Conservation (phyloP, 2,329 filamentous ascomycete genomes). For the Aulographum hederae region DNA sequence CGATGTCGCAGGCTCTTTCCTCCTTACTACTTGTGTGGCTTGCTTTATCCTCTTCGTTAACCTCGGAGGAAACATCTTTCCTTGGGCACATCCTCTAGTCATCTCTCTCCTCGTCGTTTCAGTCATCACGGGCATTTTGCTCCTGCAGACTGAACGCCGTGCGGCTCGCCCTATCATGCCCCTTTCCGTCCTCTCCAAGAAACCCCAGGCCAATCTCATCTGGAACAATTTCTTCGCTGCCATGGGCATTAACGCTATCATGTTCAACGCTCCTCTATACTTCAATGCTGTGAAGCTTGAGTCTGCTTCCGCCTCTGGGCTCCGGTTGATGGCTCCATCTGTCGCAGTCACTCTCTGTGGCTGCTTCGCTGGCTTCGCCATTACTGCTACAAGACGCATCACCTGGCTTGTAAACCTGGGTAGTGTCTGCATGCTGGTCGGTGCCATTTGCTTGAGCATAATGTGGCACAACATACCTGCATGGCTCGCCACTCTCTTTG, state of each 20-base stretch:
- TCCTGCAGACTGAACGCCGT: conserved; percentile 20
- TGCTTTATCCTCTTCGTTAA: conserved; percentile 31
- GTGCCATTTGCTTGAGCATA: conserved; percentile 13
- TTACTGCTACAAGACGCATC: conserved; percentile 22
- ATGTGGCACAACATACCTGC: conserved; percentile 20
- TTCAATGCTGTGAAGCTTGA: conserved; percentile 32
- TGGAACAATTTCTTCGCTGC: conserved; percentile 32
- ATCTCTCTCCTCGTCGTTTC: conserved; percentile 26
- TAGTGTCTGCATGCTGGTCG: conserved; percentile 17
- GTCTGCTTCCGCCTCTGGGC: conserved; percentile 52
- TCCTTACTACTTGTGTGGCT: conserved; percentile 27
- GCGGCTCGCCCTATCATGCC: conserved; percentile 28
- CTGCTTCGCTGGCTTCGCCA: conserved; percentile 23
- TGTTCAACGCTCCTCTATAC: conserved; percentile 56
- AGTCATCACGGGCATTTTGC: conserved; percentile 18
- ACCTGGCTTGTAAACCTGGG: conserved; percentile 22
- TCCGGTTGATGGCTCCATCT: conserved; percentile 48
- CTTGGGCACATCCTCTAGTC: conserved; percentile 31
- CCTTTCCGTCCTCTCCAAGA: conserved; percentile 25
- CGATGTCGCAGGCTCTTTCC: conserved; percentile 28
- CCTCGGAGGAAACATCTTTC: conserved; percentile 32
- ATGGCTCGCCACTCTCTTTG: conserved; percentile 22
- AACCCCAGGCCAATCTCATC: conserved; percentile 28
- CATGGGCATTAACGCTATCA: conserved; percentile 34
- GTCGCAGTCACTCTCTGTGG: conserved; percentile 24